These are phyloP conservation scores for Puccinellia tenuiflora DNA, from an alignment of 176 grass and related monocot species.

Conservation along the genomic window DNA sequence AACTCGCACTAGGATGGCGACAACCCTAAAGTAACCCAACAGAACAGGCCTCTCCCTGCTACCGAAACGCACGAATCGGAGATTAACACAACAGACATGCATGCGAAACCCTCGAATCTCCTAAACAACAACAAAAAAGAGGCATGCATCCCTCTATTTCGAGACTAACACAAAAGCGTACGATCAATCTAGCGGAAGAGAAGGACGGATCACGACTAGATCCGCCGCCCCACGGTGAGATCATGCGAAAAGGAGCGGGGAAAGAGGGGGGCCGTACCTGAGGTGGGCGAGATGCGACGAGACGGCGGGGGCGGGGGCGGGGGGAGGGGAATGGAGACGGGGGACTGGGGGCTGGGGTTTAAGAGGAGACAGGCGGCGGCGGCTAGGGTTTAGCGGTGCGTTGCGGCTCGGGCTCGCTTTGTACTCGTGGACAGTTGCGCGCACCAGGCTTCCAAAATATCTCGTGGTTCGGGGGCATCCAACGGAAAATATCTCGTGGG, in stretches of 20 bases:
- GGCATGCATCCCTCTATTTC: neutral
- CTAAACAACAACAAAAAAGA: neutral
- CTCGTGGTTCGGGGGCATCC: neutral
- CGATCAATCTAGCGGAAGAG: neutral
- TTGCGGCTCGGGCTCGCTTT: neutral
- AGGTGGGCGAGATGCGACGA: neutral
- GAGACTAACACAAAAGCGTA: neutral
- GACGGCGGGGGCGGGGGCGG: neutral
- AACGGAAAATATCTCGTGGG: neutral
- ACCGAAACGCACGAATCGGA: neutral
- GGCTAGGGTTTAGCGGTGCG: constrained; percentile 49
- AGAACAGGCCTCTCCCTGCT: neutral
- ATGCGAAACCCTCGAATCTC: neutral
- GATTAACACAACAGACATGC: neutral
- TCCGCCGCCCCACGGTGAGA: neutral
- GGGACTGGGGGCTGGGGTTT: constrained; percentile 29
- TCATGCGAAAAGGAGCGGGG: neutral
- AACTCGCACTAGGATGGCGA: neutral
- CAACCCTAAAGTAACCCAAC: neutral
- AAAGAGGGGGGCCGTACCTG: neutral
- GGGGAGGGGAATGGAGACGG: neutral
- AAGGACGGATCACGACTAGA: neutral
- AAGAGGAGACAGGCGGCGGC: constrained; percentile 4
- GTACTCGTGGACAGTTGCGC: neutral
- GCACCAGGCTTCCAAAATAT: constrained; percentile 31